phyloP scores from a whole-genome alignment of 2,329 filamentous ascomycete genomes.

The Aurifilum marmelostoma region DNA sequence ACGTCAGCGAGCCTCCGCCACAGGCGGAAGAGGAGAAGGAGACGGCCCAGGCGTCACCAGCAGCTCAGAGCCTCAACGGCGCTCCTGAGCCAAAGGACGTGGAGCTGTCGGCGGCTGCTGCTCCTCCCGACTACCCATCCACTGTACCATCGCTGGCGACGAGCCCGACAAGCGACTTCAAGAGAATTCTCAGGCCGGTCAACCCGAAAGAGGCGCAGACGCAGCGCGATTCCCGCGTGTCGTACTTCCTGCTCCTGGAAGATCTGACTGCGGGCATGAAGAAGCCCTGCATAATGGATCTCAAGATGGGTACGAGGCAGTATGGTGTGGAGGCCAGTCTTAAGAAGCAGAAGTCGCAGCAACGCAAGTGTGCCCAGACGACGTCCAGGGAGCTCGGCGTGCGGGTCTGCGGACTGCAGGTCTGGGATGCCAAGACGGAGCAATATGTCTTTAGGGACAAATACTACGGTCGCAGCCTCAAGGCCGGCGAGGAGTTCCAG shows the following conservation, averaged over 20 bases:
- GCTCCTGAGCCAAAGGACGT: conserved; percentile 25
- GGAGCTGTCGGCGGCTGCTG: conserved; percentile 16
- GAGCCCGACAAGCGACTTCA: conserved; percentile 43
- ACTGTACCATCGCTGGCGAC: conserved; percentile 41
- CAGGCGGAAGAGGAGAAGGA: conserved; percentile 12
- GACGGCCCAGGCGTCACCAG: conserved; percentile 17
- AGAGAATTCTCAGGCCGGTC: conserved; percentile 61
- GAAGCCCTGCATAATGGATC: conserved; percentile 91
- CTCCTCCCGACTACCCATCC: conserved; percentile 41
- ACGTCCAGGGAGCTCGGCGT: conserved; percentile 92
- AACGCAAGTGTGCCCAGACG: conserved; percentile 88
- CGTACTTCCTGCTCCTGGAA: conserved; percentile 91
- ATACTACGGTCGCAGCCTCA: conserved; percentile 89
- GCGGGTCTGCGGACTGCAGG: conserved; percentile 91
- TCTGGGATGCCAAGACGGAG: conserved; percentile 85
- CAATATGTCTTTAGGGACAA: conserved; percentile 97
- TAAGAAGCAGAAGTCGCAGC: conserved; percentile 92
- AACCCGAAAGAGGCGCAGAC: conserved; percentile 79
- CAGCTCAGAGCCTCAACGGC: conserved; percentile 19
- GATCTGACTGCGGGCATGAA: conserved; percentile 97
- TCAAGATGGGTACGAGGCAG: conserved; percentile 98
- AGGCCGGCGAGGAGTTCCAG: conserved; percentile 87
- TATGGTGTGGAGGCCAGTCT: conserved; percentile 90
- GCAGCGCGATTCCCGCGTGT: conserved; percentile 68
- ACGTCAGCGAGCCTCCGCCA: conserved; percentile 26